Evolutionary conservation across 768 basidiomycete genomes (phyloP).

Genomic region (Phylloporus rhodoxanthus): DNA sequence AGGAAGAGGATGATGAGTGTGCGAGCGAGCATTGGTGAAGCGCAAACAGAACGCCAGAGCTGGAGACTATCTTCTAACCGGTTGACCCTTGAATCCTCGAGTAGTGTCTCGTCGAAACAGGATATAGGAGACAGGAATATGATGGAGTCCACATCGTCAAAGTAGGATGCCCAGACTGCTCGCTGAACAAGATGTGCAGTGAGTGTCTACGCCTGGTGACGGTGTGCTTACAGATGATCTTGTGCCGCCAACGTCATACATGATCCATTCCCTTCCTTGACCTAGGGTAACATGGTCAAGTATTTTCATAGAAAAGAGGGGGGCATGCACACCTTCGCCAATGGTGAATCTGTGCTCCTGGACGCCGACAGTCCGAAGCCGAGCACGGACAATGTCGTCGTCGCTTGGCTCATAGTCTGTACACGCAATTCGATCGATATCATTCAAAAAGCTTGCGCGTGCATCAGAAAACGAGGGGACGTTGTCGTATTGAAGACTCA

Average conservation of each 20-base stretch:
- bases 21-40: slow-evolving; percentile 55
- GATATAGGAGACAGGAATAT: slow-evolving; percentile 74
- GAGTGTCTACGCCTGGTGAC: slow-evolving; percentile 1
- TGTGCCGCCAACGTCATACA: slow-evolving; percentile 80
- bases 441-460: slow-evolving; percentile 56
- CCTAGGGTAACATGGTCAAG: slow-evolving; percentile 31
- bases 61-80: slow-evolving; percentile 72
- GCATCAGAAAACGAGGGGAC: slow-evolving; percentile 1
- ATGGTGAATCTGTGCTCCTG: slow-evolving; percentile 68
- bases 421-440: slow-evolving; percentile 59
- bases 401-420: slow-evolving; percentile 64
- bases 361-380: slow-evolving; percentile 71
- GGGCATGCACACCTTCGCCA: slow-evolving; percentile 44
- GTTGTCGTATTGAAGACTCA: slow-evolving; percentile 34
- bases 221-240: slow-evolving; percentile 48
- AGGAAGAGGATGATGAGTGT: slow-evolving; percentile 52
- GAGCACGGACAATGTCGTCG: slow-evolving; percentile 72
- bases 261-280: slow-evolving; percentile 65
- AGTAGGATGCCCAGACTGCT: slow-evolving; percentile 73
- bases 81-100: slow-evolving; percentile 65
- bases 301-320: neutral
- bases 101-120: slow-evolving; percentile 74
- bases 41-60: slow-evolving; percentile 71
- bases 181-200: slow-evolving; percentile 38
- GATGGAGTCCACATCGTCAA: slow-evolving; percentile 78